Conservation (phyloP, 345 rosid genomes). For the Firmiana major region DNA sequence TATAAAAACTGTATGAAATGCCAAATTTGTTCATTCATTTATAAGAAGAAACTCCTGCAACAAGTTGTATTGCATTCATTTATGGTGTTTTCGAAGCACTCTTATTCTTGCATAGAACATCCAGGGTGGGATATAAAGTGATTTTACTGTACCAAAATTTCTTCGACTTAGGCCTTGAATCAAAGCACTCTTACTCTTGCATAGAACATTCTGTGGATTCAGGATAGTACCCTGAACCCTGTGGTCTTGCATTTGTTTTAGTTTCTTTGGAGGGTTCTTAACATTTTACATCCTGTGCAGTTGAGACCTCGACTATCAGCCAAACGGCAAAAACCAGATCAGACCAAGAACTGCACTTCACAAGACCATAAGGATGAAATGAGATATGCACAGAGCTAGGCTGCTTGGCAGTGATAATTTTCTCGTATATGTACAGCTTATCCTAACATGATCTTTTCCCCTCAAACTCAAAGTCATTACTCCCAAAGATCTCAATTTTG, state of each 20-base stretch:
- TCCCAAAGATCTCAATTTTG: slow-evolving; percentile 7
- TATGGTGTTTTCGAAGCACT: background rate
- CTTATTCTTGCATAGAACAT: no score
- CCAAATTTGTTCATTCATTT: background rate
- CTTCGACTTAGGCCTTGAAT: no score
- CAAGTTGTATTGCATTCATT: background rate
- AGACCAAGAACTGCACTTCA: slow-evolving; percentile 4
- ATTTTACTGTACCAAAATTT: background rate
- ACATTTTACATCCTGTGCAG: slow-evolving; percentile 35
- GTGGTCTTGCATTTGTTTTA: background rate
- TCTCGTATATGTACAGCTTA: background rate
- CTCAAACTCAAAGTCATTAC: background rate
- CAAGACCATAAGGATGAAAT: background rate
- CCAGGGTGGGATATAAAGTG: background rate
- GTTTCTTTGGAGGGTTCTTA: slow-evolving; percentile 3
- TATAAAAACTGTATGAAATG: background rate
- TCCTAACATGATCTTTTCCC: slow-evolving; percentile 1
- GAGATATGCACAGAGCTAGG: background rate
- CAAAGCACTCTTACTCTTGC: background rate
- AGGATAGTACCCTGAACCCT: background rate
- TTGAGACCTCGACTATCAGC: slow-evolving; percentile 47
- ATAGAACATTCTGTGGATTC: background rate
- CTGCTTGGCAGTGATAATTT: background rate
- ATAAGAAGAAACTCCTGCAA: background rate
- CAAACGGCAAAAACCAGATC: slow-evolving; percentile 34